These are phyloP conservation scores for Crotalaria pallida DNA, from an alignment of 306 rosid species.

Conservation along the genomic window DNA sequence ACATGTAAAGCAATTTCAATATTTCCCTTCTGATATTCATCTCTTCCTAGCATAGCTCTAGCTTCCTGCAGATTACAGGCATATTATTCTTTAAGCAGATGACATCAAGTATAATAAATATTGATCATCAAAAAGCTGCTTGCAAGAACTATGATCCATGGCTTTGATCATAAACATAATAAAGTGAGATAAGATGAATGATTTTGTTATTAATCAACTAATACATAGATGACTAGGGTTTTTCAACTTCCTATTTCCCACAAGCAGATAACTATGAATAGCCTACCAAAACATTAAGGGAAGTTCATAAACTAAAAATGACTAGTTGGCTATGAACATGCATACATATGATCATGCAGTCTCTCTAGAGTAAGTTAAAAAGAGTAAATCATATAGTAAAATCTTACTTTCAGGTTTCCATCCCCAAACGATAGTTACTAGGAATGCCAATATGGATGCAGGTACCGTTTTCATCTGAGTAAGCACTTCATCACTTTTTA, in stretches of 20 bases:
- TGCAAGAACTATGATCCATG: conserved; percentile 1
- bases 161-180: background rate
- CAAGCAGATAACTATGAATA: background rate
- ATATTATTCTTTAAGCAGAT: conserved; percentile 12
- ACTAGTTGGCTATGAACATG: background rate
- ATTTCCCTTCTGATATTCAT: conserved; percentile 90
- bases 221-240: background rate
- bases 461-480: too few relatives aligned
- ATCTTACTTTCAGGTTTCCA: too few relatives aligned
- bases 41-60: conserved; percentile 87
- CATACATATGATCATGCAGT: background rate
- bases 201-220: background rate
- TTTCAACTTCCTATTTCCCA: background rate
- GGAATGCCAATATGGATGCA: too few relatives aligned
- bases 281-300: background rate
- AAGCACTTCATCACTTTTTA: too few relatives aligned
- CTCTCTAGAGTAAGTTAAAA: background rate
- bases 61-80: conserved; percentile 71
- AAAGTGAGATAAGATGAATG: background rate
- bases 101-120: conserved; percentile 8
- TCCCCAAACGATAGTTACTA: too few relatives aligned
- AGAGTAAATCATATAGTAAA: background rate
- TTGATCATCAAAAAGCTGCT: background rate
- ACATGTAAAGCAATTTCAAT: conserved; percentile 83
- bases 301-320: background rate